These are phyloP conservation scores for Trapa bicornis DNA, from an alignment of 345 rosid species.

Conservation along the genomic window DNA sequence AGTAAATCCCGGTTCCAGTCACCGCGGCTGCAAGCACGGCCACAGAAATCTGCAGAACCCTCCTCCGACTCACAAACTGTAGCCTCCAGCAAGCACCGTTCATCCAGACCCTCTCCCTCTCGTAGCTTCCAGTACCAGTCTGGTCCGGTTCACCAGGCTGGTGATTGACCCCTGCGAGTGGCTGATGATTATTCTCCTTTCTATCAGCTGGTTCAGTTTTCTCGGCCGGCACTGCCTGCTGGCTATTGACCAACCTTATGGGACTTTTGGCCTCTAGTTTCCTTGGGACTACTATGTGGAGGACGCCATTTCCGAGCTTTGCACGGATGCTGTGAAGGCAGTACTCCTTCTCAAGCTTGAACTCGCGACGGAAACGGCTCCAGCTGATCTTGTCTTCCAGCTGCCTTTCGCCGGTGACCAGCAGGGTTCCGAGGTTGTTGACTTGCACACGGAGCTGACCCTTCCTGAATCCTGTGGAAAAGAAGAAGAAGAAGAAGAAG, in stretches of 20 bases:
- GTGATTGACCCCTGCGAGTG: background rate
- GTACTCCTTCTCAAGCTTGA: slow-evolving; percentile 4
- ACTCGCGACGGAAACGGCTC: slow-evolving; percentile 5
- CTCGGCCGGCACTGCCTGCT: background rate
- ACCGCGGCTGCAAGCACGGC: background rate
- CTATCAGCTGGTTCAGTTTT: background rate
- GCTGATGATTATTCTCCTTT: background rate
- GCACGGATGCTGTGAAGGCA: background rate
- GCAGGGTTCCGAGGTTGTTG: background rate
- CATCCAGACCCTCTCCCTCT: background rate
- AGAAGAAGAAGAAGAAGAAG: background rate
- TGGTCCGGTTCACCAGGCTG: background rate
- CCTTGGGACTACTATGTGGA: slow-evolving; percentile 9
- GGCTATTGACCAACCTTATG: background rate
- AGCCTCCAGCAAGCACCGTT: background rate
- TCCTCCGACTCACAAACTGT: background rate
- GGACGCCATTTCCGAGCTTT: slow-evolving; percentile 3
- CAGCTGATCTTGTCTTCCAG: background rate
- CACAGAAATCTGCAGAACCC: slow-evolving; percentile 1
- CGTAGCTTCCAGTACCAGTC: background rate
- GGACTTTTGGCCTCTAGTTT: background rate
- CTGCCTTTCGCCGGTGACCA: slow-evolving; percentile 7
- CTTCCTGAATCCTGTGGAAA: slow-evolving; percentile 13
- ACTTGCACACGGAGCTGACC: slow-evolving; percentile 6
- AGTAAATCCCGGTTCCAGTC: slow-evolving; percentile 1